These are phyloP conservation scores for Alternaria sp. DNA, from an alignment of 2,329 filamentous ascomycete genomes.

Conservation along the genomic window DNA sequence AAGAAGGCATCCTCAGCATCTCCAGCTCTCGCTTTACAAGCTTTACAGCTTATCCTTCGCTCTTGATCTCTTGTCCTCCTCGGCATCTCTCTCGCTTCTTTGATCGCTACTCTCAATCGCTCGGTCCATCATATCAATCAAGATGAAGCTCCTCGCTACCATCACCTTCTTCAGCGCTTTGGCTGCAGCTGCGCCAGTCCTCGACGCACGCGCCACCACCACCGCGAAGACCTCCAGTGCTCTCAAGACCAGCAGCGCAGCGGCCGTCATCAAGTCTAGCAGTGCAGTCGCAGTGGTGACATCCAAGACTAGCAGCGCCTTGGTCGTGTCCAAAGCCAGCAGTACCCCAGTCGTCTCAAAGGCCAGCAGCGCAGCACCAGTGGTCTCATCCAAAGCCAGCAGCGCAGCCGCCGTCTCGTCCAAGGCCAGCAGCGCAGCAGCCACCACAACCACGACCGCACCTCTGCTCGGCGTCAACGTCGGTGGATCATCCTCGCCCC, in stretches of 20 bases:
- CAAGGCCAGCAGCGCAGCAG: not conserved
- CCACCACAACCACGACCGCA: not conserved
- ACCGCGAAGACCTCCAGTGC: not conserved
- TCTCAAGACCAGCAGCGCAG: not conserved
- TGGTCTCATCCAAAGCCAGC: no score
- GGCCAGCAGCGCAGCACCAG: no score
- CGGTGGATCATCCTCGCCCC: not conserved
- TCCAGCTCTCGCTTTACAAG: not conserved
- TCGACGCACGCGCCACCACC: not conserved
- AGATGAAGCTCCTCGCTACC: not conserved
- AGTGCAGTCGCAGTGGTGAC: not conserved
- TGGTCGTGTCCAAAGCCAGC: not conserved
- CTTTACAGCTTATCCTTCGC: not conserved
- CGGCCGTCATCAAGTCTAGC: not conserved
- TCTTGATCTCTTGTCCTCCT: not conserved
- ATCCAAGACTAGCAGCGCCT: not conserved
- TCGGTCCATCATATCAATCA: not conserved
- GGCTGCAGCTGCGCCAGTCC: not conserved
- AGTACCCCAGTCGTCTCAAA: not conserved
- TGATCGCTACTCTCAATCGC: not conserved
- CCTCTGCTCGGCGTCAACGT: not conserved
- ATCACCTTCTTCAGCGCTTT: not conserved
- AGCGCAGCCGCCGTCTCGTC: no score
- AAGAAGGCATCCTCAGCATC: not conserved
- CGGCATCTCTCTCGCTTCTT: not conserved